These are phyloP conservation scores for Coniophora puteana DNA, from an alignment of 1,284 basidiomycete genomes.

Conservation along the genomic window DNA sequence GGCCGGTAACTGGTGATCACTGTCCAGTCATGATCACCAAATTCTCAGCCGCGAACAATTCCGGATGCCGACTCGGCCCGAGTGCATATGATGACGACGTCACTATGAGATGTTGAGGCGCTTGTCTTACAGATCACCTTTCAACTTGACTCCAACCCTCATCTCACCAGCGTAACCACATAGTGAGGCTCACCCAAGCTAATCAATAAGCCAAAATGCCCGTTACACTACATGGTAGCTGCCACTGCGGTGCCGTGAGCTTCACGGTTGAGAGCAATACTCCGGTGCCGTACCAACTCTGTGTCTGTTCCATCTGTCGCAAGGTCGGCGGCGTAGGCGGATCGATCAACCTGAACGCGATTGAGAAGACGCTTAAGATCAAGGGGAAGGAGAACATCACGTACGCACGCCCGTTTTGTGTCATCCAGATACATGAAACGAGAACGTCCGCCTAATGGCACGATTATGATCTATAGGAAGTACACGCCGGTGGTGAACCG, in stretches of 20 bases:
- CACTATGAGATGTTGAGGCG: too few species aligned
- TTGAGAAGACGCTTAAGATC: conserved; percentile 43
- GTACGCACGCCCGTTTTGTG: conserved; percentile 24
- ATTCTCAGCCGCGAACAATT: too few species aligned
- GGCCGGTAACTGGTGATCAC: too few species aligned
- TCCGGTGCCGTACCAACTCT: conserved; percentile 56
- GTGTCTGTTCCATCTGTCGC: conserved; percentile 60
- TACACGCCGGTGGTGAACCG: conserved; percentile 55
- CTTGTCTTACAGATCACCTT: too few species aligned
- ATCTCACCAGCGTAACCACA: too few species aligned
- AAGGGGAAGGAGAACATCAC: conserved; percentile 49
- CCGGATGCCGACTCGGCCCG: too few species aligned
- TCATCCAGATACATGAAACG: neutral
- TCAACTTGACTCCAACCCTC: too few species aligned
- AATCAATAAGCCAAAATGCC: conserved; percentile 51
- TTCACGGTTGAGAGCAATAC: conserved; percentile 54
- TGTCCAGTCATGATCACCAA: too few species aligned
- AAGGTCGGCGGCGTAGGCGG: conserved; percentile 60
- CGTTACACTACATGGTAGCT: conserved; percentile 50
- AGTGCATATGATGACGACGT: too few species aligned
- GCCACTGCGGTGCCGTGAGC: conserved; percentile 56
- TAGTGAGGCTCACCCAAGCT: too few species aligned
- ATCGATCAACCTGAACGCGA: conserved; percentile 54
- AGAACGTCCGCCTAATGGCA: conserved; percentile 4
- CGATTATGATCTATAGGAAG: conserved; percentile 32